Base-by-base conservation (phyloP, 768 basidiomycete species). In the Sarcodon aspratus region DNA sequence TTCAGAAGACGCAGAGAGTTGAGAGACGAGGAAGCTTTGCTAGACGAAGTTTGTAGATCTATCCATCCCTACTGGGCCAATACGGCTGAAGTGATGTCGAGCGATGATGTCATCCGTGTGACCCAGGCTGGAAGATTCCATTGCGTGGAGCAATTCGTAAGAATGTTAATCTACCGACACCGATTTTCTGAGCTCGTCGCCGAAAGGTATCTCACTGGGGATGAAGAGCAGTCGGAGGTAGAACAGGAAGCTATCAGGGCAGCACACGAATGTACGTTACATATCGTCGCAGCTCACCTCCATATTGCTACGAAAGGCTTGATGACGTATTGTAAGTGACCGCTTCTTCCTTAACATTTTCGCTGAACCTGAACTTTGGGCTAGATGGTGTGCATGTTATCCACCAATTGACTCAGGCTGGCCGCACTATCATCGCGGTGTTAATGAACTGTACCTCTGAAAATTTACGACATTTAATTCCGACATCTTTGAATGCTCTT, bases 301-400 rank as follows among this genome's bases (percentile, higher is more conserved):
- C 80, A 89, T 53, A 79, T 93, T 49, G 91, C 90, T 18, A 80
- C 83, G 67, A 85, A 85, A 69, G 80, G 91, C 52, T 56, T 94
- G 57, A 94, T 96, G 91, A 94, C 92, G 6, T 96, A 93, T 58
- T 95, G 89, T 92, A 57, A 67, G 89, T 74, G 35, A 55, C 40
- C 50, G 46, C 37, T 44, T 49, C 34, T 45, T 38, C 45, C 13
- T 43, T n/a, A 57, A 27, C 50, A 36, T 21, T 11, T 45, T 33
- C 36, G 48, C 52, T 47, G 3, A 21, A 3, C 34, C 11, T 32
- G 48, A 33, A 10, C 17, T 50, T 36, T 18, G 13, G 27, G 32
- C 4, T 58, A 93, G 90, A 92, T 63, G 92, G 92, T 2, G 91
- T 95, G 1, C 91, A 94, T 62, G 91, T 94, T 51, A 95, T 96